These are phyloP conservation scores for Davidsoniella eucalypti DNA, from an alignment of 2,329 filamentous ascomycete genomes.

Conservation along the genomic window DNA sequence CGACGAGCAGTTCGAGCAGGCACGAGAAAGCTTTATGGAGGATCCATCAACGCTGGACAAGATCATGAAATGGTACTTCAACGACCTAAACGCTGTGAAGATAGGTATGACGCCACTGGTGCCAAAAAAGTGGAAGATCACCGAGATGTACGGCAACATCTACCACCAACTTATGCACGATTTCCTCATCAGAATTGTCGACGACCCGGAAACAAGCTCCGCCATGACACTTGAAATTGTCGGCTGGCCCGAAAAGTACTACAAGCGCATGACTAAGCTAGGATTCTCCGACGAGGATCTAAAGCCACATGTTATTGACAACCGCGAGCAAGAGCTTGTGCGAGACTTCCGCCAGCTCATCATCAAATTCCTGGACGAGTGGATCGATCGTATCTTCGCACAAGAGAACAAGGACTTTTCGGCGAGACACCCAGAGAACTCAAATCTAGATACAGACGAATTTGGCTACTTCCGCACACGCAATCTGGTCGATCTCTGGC, in stretches of 20 bases:
- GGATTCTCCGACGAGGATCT: constrained; percentile 65
- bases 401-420: constrained; percentile 71
- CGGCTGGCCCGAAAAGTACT: constrained; percentile 91
- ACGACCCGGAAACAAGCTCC: constrained; percentile 70
- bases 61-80: constrained; percentile 89
- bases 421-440: constrained; percentile 54
- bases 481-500: constrained; percentile 88
- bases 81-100: constrained; percentile 88
- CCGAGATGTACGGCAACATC: constrained; percentile 73
- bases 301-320: constrained; percentile 73
- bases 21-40: constrained; percentile 59
- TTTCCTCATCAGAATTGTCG: constrained; percentile 66
- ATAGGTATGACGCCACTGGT: constrained; percentile 81
- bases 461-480: constrained; percentile 86
- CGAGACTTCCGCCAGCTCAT: constrained; percentile 90
- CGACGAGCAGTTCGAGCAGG: constrained; percentile 55
- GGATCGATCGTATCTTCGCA: constrained; percentile 84
- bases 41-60: constrained; percentile 76
- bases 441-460: constrained; percentile 69
- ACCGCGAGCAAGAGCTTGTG: constrained; percentile 76
- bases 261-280: constrained; percentile 85
- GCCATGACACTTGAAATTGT: constrained; percentile 82
- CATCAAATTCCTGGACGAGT: constrained; percentile 88
- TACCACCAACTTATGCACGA: constrained; percentile 95
- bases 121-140: constrained; percentile 94